Conservation (phyloP, 148 eudicot genomes). For the Vaccinium vitisidaea region DNA sequence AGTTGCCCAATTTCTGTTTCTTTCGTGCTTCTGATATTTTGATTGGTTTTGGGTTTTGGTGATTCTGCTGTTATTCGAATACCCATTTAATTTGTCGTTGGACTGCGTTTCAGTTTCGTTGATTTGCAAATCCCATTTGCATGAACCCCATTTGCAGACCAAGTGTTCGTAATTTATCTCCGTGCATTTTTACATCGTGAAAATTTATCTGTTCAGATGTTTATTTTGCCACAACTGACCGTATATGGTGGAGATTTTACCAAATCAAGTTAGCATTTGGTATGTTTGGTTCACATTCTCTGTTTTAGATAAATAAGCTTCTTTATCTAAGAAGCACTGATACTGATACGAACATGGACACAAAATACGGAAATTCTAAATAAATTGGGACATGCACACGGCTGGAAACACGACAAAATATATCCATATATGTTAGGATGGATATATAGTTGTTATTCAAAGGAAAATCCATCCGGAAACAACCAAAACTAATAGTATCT, state of each 20-base stretch:
- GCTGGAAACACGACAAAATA: no score
- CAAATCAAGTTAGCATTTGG: neutral
- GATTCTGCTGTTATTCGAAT: conserved; percentile 2
- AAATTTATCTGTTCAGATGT: neutral
- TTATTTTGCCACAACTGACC: neutral
- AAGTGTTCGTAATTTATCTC: neutral
- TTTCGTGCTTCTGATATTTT: neutral
- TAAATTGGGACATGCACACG: no score
- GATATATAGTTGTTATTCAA: no score
- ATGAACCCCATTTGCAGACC: neutral
- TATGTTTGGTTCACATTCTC: neutral
- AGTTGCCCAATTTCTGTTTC: neutral
- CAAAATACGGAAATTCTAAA: no score
- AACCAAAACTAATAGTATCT: no score
- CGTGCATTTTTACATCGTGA: neutral
- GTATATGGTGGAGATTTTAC: neutral
- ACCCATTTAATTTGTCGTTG: neutral
- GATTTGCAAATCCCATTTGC: neutral
- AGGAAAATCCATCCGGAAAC: no score
- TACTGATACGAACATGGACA: no score
- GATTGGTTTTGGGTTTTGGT: conserved; percentile 9
- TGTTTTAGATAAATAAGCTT: neutral
- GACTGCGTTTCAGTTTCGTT: neutral
- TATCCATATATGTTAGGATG: no score
- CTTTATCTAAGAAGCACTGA: no score